Conservation (phyloP, 805 yeast species). For the Yarrowia hollandica region DNA sequence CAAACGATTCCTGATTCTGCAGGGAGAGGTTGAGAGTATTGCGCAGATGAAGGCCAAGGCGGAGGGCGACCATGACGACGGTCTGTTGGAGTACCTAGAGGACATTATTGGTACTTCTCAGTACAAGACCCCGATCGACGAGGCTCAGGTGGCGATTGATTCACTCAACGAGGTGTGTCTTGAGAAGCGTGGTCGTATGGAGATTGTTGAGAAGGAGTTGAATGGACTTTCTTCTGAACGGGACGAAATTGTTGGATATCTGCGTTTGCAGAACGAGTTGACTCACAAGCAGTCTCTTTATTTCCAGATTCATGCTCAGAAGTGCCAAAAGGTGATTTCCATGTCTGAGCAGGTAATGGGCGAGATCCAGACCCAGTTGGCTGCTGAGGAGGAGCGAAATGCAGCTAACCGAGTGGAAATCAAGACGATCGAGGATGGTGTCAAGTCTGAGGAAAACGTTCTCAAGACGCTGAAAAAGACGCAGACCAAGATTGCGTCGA, state of each 20-base stretch:
- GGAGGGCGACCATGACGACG: conserved; percentile 88
- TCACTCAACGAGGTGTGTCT: conserved; percentile 74
- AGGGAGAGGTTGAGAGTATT: conserved; percentile 97
- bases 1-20: conserved; percentile 88
- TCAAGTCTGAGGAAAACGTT: conserved; percentile 32
- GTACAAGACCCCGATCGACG: conserved; percentile 76
- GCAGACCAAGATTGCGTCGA: conserved; percentile 38
- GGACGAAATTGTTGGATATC: conserved; percentile 64
- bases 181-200: conserved; percentile 78
- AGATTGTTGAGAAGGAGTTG: conserved; percentile 76
- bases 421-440: conserved; percentile 35
- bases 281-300: conserved; percentile 54
- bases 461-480: conserved; percentile 38
- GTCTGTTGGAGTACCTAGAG: conserved; percentile 87
- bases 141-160: conserved; percentile 59
- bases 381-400: conserved; percentile 46
- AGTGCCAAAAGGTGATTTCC: conserved; percentile 46
- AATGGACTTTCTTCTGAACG: conserved; percentile 60
- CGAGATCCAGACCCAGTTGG: conserved; percentile 47
- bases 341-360: conserved; percentile 45
- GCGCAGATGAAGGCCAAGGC: conserved; percentile 99
- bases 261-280: conserved; percentile 63
- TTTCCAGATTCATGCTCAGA: conserved; percentile 52
- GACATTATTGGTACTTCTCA: conserved; percentile 94
- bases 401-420: conserved; percentile 46